phyloP scores from a whole-genome alignment of 768 basidiomycete species.

The Termitomyces sp. region DNA sequence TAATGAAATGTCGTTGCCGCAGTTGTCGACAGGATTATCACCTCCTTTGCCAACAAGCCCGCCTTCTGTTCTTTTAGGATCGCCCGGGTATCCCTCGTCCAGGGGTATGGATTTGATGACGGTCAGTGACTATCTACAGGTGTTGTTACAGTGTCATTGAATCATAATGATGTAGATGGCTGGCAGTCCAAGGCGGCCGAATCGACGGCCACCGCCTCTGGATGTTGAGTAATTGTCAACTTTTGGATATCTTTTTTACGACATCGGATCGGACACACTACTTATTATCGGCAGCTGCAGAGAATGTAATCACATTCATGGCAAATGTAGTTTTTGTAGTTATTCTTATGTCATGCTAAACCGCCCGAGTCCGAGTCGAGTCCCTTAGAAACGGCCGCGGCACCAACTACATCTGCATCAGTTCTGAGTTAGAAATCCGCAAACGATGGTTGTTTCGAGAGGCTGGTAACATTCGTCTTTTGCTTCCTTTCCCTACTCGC shows the following conservation, averaged over 20 bases:
- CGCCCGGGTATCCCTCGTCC: background rate
- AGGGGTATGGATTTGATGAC: constrained; percentile 6
- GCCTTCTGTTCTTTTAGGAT: constrained; percentile 7
- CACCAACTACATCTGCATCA: too few species aligned
- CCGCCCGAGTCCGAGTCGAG: background rate
- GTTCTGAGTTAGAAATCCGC: constrained; percentile 17
- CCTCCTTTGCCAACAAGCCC: constrained; percentile 20
- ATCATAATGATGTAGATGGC: constrained; percentile 12
- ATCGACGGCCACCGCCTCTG: constrained; percentile 26
- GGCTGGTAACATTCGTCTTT: background rate
- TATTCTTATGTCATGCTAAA: background rate
- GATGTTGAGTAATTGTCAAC: constrained; percentile 2
- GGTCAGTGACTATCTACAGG: constrained; percentile 3
- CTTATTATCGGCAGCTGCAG: too few species aligned
- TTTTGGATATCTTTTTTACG: background rate
- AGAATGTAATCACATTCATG: background rate
- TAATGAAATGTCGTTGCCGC: constrained; percentile 22
- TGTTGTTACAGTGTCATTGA: constrained; percentile 5
- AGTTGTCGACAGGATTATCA: constrained; percentile 24
- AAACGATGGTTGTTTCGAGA: background rate
- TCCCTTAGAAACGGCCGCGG: constrained; percentile 13
- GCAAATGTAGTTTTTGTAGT: background rate
- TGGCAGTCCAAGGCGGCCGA: constrained; percentile 25
- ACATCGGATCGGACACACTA: too few species aligned
- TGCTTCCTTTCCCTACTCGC: constrained; percentile 8